Base-by-base conservation (phyloP, 176 grass and related monocot genomes). In the Saccharum officinarum region DNA sequence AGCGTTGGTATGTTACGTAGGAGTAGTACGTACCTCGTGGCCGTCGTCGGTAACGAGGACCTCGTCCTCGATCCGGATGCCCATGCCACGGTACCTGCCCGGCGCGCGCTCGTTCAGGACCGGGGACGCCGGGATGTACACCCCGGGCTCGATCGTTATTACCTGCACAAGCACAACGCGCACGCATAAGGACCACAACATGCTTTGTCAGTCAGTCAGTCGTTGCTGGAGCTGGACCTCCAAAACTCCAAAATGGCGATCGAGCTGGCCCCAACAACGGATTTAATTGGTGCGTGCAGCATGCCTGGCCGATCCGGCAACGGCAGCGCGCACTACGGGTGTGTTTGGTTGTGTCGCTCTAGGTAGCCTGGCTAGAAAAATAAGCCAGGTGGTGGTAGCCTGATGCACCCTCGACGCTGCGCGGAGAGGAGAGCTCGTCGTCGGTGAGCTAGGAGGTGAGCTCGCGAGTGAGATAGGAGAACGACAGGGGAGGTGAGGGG, bases 1-100 rank as follows among this genome's bases (percentile, higher is more conserved):
- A 49, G 9, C 33, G 16, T 5, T 20, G 2, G 0, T 5, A 59
- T 8, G n/a, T 14, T 49, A 49, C 4, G 4, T 16, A 49, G 4
- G 4, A 41, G 40, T 1, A 5, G 5, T 14, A 22, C 11, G 15
- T 86, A 98, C 97, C 97, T 99, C 97, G 22, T 96, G 84, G 16
- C 93, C 93, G 7, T 79, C 75, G 76, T 98, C 93, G 7, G 97
- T 98, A 74, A 98, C 73, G 68, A 98, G 93, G 80, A 98, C 97
- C 86, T 96, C 91, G 22, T 98, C 93, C 84, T 99, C 97, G 10
- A 96, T 99, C 70, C 97, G 87, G 81, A 99, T 95, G 62, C 97
- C 93, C 20, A 91, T 86, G 80, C 93, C 91, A 8, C 87, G 87
- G 78, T 78, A 95, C 93, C 93, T 92, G 30, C 76, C 78, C 31